Base-by-base conservation (phyloP, 2,329 filamentous ascomycete species). In the Colletotrichum simmondsii region DNA sequence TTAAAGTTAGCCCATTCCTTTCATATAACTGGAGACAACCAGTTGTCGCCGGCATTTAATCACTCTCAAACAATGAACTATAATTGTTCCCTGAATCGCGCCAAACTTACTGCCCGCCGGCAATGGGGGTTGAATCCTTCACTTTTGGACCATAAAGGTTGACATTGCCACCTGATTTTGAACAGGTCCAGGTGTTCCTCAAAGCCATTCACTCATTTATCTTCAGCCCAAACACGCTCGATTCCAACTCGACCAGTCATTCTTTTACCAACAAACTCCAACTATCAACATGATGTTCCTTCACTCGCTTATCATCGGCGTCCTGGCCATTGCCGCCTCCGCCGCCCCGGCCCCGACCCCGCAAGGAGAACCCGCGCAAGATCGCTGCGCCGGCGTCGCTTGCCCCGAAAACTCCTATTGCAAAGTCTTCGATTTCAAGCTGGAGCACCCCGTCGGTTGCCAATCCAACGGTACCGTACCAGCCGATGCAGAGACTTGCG, bases 341-440 rank as follows among this genome's bases (percentile, higher is more conserved):
- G 52, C 62, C 24, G 32, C 24, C 16, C 46, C 68, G 30, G 60
- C 70, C 24, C 7, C 68, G 42, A 11, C 28, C 56, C 63, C 71
- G 2, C 71, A 70, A 53, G 49, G n/a, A 14, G 19, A 58, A 12
- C 58, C 64, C 14, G 16, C 56, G 7, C 16, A 53, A 30, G 60
- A 70, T 28, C 60, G 35, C 3, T 72, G 71, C 60, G 5, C 46
- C 66, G 71, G 66, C 54, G 59, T 72, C n/a, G 30, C 19, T 16
- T 72, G 71, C 35, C 71, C 71, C 2, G 10, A 37, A n/a, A 70
- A 70, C 49, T 65, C 71, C 8, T 52, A 8, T 49, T 72, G 71
- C 60, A 65, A 72, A 61, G 60, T 70, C 4, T 72, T 72, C 28
- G 66, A 72, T 26, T 65, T 72, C 30, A 16, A 11, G 1, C 61